Evolutionary conservation across 768 basidiomycete genomes (phyloP), one percentile per base, ranked within the genome.

Genomic region (Naematelia aurantialba): DNA sequence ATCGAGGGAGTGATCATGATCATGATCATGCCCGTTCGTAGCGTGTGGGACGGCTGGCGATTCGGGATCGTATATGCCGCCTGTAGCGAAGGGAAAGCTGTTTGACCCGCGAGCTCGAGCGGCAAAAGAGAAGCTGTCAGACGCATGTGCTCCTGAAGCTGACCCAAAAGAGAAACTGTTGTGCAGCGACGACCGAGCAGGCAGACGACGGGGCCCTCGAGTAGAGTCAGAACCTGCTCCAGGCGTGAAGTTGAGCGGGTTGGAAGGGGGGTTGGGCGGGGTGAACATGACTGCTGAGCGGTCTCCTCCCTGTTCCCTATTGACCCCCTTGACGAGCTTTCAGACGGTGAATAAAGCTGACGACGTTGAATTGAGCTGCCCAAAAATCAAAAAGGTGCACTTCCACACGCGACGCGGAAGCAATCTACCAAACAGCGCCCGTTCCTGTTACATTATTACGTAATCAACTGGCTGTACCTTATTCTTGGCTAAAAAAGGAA

Each of bases 91-190:
- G 13, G 68, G 65, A 65, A 70, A 70, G 4, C 55, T 59, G 56
- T 61, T 64, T 29, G 68, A 70, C n/a, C n/a, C n/a, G n/a, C n/a
- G n/a, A n/a, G n/a, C n/a, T n/a, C n/a, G n/a, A n/a, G n/a, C n/a
- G n/a, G n/a, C n/a, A n/a, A n/a, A n/a, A n/a, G n/a, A n/a, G n/a
- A n/a, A n/a, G n/a, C n/a, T n/a, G n/a, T n/a, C n/a, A n/a, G n/a
- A n/a, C n/a, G n/a, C n/a, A n/a, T n/a, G n/a, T n/a, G n/a, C n/a
- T n/a, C n/a, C n/a, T n/a, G n/a, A n/a, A n/a, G n/a, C n/a, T n/a
- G n/a, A n/a, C n/a, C n/a, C 61, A 24, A 70, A 59, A 12, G 68
- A 67, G 68, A 70, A 70, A 3, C 55, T 59, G 56, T 61, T 64
- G 42, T 65, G 67, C 12, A 70, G 56, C 11, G 68, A 70, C 48